Conservation (phyloP, 495 filamentous ascomycete species). For the Penicillium alfredii region DNA sequence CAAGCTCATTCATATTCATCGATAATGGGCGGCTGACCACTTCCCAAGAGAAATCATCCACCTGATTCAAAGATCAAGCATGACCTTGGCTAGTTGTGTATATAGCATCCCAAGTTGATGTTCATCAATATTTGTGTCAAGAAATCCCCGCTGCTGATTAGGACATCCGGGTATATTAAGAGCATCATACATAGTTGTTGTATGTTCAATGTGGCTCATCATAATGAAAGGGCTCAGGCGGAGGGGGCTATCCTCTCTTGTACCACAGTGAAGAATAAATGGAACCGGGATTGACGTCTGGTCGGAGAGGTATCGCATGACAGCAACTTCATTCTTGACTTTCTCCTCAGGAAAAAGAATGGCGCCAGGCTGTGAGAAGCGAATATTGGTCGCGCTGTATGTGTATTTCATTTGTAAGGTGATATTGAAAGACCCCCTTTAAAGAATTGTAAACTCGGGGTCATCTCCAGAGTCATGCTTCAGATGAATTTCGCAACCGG, state of each 20-base stretch:
- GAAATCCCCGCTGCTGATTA: slow-evolving; percentile 10
- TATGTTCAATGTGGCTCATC: slow-evolving; percentile 32
- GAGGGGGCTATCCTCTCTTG: slow-evolving; percentile 12
- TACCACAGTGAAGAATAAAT: slow-evolving; percentile 30
- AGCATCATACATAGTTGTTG: slow-evolving; percentile 20
- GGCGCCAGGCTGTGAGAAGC: slow-evolving; percentile 10
- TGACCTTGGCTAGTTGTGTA: slow-evolving; percentile 27
- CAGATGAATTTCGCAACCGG: slow-evolving; percentile 11
- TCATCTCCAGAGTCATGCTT: slow-evolving; percentile 1
- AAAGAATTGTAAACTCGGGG: slow-evolving; percentile 8
- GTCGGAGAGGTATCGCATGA: slow-evolving; percentile 35
- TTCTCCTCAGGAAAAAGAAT: slow-evolving; percentile 34
- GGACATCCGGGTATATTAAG: slow-evolving; percentile 22
- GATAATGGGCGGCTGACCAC: slow-evolving; percentile 19
- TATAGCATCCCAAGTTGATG: slow-evolving; percentile 27
- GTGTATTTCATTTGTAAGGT: slow-evolving; percentile 9
- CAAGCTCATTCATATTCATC: slow-evolving; percentile 30
- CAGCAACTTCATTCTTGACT: slow-evolving; percentile 34
- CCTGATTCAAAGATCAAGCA: slow-evolving; percentile 34
- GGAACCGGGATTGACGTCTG: slow-evolving; percentile 36
- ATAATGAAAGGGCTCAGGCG: slow-evolving; percentile 37
- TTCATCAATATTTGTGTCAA: slow-evolving; percentile 28
- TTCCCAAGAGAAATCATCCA: slow-evolving; percentile 20
- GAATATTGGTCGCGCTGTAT: slow-evolving; percentile 6
- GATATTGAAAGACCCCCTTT: slow-evolving; percentile 14